phyloP scores from a whole-genome alignment of 148 eudicot species.

The Chenopodium berlandieri region DNA sequence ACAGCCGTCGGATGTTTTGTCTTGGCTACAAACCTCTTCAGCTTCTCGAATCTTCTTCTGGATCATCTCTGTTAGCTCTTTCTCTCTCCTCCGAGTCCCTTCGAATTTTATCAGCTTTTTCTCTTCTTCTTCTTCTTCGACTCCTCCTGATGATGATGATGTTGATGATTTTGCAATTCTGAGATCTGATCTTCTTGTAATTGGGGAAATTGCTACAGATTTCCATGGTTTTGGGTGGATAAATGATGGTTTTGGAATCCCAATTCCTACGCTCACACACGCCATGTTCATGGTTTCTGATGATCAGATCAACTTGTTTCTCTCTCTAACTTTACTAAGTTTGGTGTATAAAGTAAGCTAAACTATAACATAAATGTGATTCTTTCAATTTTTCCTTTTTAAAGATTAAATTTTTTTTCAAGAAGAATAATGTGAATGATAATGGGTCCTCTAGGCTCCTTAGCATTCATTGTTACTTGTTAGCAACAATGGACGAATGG shows the following conservation, averaged over 20 bases:
- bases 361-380: no score
- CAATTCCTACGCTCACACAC: neutral
- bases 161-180: neutral
- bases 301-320: neutral
- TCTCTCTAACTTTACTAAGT: neutral
- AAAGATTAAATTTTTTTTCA: no score
- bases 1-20: neutral
- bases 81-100: neutral
- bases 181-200: neutral
- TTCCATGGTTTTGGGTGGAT: neutral
- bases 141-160: neutral
- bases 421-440: no score
- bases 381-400: no score
- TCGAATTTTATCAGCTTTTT: neutral
- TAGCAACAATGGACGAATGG: no score
- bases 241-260: neutral
- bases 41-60: slow-evolving; percentile 3
- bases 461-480: no score
- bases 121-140: neutral
- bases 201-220: neutral
- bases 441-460: no score
- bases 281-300: neutral
- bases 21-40: neutral
- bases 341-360: no score
- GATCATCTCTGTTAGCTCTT: neutral